Evolutionary conservation across 192 early-diverging fungal species (phyloP).

Genomic region (Borealophlyctis nickersoniae): DNA sequence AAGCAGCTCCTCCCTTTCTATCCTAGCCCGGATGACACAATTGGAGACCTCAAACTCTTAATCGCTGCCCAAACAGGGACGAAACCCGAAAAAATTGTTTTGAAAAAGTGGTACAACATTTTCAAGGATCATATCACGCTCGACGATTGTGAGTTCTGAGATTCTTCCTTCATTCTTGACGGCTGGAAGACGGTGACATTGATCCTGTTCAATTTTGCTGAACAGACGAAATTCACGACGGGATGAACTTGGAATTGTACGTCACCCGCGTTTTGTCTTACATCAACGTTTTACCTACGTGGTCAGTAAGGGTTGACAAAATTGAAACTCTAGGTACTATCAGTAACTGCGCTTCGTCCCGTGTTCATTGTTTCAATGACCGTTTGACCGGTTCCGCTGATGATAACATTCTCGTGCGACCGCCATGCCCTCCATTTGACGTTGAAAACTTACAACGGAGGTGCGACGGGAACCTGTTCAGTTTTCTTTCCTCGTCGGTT

Average conservation of each 20-base stretch:
- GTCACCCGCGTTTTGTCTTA: no score
- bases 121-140: slow-evolving; percentile 89
- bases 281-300: no score
- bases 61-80: slow-evolving; percentile 90
- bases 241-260: slow-evolving; percentile 83
- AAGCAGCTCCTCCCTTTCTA: slow-evolving; percentile 5
- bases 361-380: no score
- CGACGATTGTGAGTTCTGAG: slow-evolving; percentile 68
- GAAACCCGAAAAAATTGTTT: slow-evolving; percentile 78
- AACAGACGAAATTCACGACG: slow-evolving; percentile 79
- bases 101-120: slow-evolving; percentile 85
- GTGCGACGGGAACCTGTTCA: no score
- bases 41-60: slow-evolving; percentile 81
- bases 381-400: no score
- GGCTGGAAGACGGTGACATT: neutral
- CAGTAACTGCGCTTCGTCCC: no score
- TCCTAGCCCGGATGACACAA: slow-evolving; percentile 69
- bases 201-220: neutral
- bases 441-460: no score
- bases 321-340: no score
- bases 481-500: no score
- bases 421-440: no score
- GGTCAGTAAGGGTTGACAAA: no score
- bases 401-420: no score
- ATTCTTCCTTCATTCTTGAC: slow-evolving; percentile 4